phyloP scores from a whole-genome alignment of 331 rosid species.

The Cucumis variabilis region DNA sequence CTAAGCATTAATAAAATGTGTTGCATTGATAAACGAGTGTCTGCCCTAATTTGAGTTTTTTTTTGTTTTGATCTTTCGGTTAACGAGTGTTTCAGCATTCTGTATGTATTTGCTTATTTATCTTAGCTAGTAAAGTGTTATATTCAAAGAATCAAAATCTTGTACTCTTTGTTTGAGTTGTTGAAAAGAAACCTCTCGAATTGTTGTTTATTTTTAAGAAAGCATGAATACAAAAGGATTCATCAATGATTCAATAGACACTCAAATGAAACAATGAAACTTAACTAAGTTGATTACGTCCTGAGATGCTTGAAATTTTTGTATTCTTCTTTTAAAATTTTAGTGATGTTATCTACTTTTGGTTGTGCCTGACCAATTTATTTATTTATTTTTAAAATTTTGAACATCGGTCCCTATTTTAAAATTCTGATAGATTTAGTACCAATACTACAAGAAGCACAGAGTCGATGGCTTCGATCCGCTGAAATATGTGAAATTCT shows the following conservation, averaged over 20 bases:
- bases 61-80: too few species aligned
- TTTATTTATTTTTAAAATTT: not conserved
- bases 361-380: not conserved
- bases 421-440: not conserved
- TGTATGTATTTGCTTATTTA: too few species aligned
- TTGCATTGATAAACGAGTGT: too few species aligned
- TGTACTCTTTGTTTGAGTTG: too few species aligned
- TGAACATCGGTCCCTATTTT: not conserved
- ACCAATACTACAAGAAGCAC: slow-evolving; percentile 57
- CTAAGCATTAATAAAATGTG: too few species aligned
- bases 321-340: not conserved
- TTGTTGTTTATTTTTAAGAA: not conserved
- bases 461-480: slow-evolving; percentile 79
- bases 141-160: too few species aligned
- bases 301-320: not conserved
- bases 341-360: not conserved
- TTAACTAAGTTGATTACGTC: not conserved
- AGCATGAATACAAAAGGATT: not conserved
- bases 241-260: not conserved
- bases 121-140: too few species aligned
- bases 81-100: too few species aligned
- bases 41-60: too few species aligned
- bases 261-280: not conserved
- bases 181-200: not conserved
- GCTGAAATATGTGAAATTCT: slow-evolving; percentile 78